phyloP scores from a whole-genome alignment of 2,329 filamentous ascomycete genomes.

The Zymoseptoria crescenta region DNA sequence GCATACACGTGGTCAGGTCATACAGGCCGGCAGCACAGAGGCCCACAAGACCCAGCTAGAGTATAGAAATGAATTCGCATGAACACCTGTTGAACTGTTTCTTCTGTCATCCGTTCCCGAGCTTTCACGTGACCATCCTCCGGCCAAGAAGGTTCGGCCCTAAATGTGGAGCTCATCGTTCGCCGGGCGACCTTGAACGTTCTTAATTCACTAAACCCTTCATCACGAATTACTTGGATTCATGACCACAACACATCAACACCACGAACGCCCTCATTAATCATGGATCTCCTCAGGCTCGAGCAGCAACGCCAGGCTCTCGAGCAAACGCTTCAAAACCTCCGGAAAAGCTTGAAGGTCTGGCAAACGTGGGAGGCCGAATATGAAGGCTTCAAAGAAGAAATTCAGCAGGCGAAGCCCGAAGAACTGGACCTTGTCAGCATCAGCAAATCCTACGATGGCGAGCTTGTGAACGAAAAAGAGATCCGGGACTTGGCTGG shows the following conservation, averaged over 20 bases:
- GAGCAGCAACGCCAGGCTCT: conserved; percentile 69
- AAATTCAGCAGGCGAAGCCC: conserved; percentile 53
- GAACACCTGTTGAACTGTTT: not conserved
- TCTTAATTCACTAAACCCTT: not conserved
- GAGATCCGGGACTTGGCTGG: conserved; percentile 51
- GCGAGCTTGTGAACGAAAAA: conserved; percentile 55
- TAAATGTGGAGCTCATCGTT: not conserved
- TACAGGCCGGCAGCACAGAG: not conserved
- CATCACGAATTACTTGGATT: not conserved
- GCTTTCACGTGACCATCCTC: not conserved
- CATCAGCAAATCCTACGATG: conserved; percentile 53
- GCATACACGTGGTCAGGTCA: not conserved
- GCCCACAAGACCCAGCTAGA: not conserved
- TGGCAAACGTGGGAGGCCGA: conserved; percentile 90
- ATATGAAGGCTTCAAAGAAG: conserved; percentile 82
- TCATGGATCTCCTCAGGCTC: conserved; percentile 51
- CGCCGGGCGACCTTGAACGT: not conserved
- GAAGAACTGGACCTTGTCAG: conserved; percentile 19
- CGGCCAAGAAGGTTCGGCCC: not conserved
- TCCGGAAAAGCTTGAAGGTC: conserved; percentile 69
- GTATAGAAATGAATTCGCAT: not conserved
- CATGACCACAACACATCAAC: conserved; percentile 3
- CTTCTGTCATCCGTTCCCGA: not conserved
- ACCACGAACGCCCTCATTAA: conserved; percentile 33
- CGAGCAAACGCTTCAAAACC: conserved; percentile 64